Percentiles rank a stretch among this genome's conserved stretches.
phyloP scores from a whole-genome alignment of 129 eudicot genomes.

The Scalesia atractyloides region DNA sequence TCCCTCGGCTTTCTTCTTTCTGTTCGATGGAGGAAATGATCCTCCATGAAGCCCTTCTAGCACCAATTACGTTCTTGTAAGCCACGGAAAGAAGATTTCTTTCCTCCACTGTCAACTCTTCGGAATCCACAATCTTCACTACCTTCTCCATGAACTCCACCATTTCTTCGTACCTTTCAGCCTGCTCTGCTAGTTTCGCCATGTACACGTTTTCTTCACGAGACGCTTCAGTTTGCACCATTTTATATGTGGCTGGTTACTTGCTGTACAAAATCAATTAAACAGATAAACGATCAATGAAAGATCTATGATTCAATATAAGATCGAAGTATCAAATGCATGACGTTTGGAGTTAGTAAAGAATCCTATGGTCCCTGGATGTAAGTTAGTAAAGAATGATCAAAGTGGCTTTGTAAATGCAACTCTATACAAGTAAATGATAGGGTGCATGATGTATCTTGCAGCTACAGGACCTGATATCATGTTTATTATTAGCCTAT shows the following conservation, averaged over 20 bases:
- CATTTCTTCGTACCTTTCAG: slow-evolving; percentile 88
- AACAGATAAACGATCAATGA: background rate
- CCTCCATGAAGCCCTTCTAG: slow-evolving; percentile 92
- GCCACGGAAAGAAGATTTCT: slow-evolving; percentile 83
- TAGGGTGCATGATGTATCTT: no score
- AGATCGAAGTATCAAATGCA: no score
- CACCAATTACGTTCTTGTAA: slow-evolving; percentile 88
- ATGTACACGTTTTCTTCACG: slow-evolving; percentile 79
- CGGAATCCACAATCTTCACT: slow-evolving; percentile 36
- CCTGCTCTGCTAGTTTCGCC: slow-evolving; percentile 89
- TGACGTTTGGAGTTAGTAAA: no score
- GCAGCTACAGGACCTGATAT: no score
- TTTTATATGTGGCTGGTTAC: background rate
- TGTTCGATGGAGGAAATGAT: slow-evolving; percentile 81
- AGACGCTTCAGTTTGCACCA: slow-evolving; percentile 34
- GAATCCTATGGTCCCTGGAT: no score
- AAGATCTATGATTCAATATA: background rate
- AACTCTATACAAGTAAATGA: no score
- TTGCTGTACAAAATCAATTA: background rate
- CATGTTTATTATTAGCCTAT: no score
- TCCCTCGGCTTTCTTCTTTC: slow-evolving; percentile 81
- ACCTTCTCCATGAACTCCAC: slow-evolving; percentile 88
- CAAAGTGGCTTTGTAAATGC: no score
- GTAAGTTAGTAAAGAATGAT: no score
- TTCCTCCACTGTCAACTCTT: slow-evolving; percentile 61